Base-by-base conservation (phyloP, 495 filamentous ascomycete genomes). In the Articulospora tetracladia region DNA sequence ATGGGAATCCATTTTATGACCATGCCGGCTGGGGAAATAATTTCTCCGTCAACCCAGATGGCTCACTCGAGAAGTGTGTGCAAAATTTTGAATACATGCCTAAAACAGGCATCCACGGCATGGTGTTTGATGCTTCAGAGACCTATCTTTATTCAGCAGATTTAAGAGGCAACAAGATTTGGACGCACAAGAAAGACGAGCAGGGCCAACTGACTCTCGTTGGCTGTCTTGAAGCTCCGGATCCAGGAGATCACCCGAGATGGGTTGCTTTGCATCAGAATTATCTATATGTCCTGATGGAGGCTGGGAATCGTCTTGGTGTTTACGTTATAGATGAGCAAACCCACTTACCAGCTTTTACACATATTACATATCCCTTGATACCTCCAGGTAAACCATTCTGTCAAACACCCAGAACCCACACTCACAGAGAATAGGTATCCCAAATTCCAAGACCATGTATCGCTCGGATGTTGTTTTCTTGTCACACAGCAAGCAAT, bases 61-160 rank as follows among this genome's bases (percentile, higher is more conserved):
- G 90, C 28, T 72, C 70, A 19, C 80, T 94, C 23, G 78, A 81
- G 17, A 70, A 76, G 66, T 90, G 90, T 71, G 76, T 92, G 53
- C 90, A 94, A 65, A 90, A 92, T 72, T 92, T 88, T 74, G 82
- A 86, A 53, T 91, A 92, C 69, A 79, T 83, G 47, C 72, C 76
- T 34, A 82, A 89, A 69, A 88, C 88, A 8, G 90, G 88, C 47
- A 89, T 94, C 63, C 90, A 94, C 73, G 90, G 89, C 73, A 92
- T 92, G 88, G 89, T 91, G 47, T 94, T 94, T 68, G 89, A 94
- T 70, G 83, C 87, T 12, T 86, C 83, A 55, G 90, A 94, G 74
- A 88, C 84, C 15, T 93, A 91, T 73, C 81, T 94, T 34, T 94
- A 94, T 77, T 91, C 88, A 22, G 90, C 90, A 58, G 90, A 94